These are phyloP conservation scores for Penicillium sp. DNA, from an alignment of 2,329 filamentous ascomycete species.

Conservation along the genomic window DNA sequence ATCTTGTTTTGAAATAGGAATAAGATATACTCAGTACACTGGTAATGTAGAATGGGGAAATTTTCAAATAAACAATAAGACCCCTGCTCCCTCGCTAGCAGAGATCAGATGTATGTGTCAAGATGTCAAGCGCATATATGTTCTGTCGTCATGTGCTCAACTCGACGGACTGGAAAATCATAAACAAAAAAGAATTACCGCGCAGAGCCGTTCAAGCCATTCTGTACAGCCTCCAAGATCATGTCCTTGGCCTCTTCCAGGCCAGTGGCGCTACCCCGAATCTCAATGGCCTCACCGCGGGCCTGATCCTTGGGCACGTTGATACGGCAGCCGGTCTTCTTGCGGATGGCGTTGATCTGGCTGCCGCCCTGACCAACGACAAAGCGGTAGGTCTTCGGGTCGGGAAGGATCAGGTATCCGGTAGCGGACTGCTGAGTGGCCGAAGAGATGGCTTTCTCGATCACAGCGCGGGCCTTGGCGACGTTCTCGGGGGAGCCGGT, in stretches of 20 bases:
- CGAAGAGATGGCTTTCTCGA: conserved; percentile 70
- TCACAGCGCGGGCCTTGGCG: conserved; percentile 72
- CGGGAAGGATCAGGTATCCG: conserved; percentile 85
- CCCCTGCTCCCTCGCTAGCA: conserved; percentile 12
- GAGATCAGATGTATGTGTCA: conserved; percentile 9
- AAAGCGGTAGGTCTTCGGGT: conserved; percentile 83
- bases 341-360: conserved; percentile 90
- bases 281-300: conserved; percentile 79
- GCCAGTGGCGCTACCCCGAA: conserved; percentile 73
- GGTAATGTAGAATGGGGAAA: conserved; percentile 10
- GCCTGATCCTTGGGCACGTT: conserved; percentile 82
- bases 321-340: conserved; percentile 89
- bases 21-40: conserved; percentile 16
- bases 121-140: conserved; percentile 16
- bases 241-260: conserved; percentile 84
- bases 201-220: conserved; percentile 29
- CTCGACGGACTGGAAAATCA: conserved; percentile 5
- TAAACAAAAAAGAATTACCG: conserved; percentile 12
- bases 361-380: conserved; percentile 86
- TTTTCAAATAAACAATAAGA: conserved; percentile 15
- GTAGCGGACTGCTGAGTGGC: conserved; percentile 54
- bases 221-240: conserved; percentile 76
- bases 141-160: conserved; percentile 5
- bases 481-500: conserved; percentile 75
- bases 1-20: conserved; percentile 18